These are phyloP conservation scores for Setaria italica DNA, from an alignment of 202 grass and related monocot genomes.

Conservation along the genomic window DNA sequence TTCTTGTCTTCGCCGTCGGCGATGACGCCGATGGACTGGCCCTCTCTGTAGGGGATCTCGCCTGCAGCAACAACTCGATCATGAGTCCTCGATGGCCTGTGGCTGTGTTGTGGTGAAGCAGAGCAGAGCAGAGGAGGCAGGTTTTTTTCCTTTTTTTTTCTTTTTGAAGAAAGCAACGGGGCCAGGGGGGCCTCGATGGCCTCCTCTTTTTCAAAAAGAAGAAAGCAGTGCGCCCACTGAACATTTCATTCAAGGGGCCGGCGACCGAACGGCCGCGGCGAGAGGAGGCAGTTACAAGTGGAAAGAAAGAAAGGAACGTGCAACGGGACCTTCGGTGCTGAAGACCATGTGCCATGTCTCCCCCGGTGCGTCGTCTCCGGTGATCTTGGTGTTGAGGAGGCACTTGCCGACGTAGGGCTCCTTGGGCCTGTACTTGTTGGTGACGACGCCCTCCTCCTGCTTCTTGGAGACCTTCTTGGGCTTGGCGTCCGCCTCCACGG, in stretches of 20 bases:
- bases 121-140: too few relatives aligned
- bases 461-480: constrained; percentile 72
- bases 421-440: constrained; percentile 77
- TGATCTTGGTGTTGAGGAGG: constrained; percentile 92
- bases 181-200: too few relatives aligned
- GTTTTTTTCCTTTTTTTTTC: too few relatives aligned
- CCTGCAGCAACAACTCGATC: constrained; percentile 38
- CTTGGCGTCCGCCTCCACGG: constrained; percentile 40
- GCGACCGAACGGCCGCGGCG: too few relatives aligned
- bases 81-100: too few relatives aligned
- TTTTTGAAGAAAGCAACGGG: too few relatives aligned
- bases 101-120: too few relatives aligned
- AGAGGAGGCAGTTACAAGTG: too few relatives aligned
- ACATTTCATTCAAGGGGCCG: too few relatives aligned
- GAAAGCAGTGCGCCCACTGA: too few relatives aligned
- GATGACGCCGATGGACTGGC: constrained; percentile 92
- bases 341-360: constrained; percentile 93
- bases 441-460: constrained; percentile 71
- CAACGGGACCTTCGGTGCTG: constrained; percentile 52
- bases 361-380: constrained; percentile 69
- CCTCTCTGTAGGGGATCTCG: constrained; percentile 83
- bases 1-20: constrained; percentile 93
- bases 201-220: too few relatives aligned
- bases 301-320: too few relatives aligned
- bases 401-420: constrained; percentile 69